Evolutionary conservation across 805 yeast species (phyloP).

Genomic region (Candida silvatica): DNA sequence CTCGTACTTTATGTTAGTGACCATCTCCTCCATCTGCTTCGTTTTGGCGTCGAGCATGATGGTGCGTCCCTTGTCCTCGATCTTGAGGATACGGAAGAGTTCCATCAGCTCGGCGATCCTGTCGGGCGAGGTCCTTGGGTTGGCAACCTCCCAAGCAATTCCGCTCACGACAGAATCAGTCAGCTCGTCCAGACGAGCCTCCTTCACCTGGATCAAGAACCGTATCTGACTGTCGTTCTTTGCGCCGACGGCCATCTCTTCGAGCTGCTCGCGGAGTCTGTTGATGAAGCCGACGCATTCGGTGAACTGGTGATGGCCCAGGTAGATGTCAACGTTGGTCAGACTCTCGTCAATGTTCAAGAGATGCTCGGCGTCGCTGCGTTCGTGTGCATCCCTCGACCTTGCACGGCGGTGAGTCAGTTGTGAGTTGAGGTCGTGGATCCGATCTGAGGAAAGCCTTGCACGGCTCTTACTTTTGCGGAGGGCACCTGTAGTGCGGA

Average conservation of each 20-base stretch:
- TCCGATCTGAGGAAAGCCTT: conserved; percentile 24
- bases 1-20: conserved; percentile 41
- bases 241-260: conserved; percentile 9
- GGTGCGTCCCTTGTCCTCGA: conserved; percentile 39
- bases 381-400: conserved; percentile 33
- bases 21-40: conserved; percentile 35
- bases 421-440: conserved; percentile 49
- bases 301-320: conserved; percentile 37
- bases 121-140: conserved; percentile 10
- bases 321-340: conserved; percentile 40
- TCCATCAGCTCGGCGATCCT: conserved; percentile 17
- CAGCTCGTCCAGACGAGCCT: conserved; percentile 18
- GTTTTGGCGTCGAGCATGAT: conserved; percentile 41
- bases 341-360: conserved; percentile 35
- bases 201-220: conserved; percentile 7
- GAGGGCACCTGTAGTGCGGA: conserved; percentile 30
- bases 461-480: conserved; percentile 36
- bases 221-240: conserved; percentile 10
- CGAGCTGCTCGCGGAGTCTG: conserved; percentile 16
- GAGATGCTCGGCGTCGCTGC: conserved; percentile 15
- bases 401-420: conserved; percentile 49
- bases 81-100: conserved; percentile 29
- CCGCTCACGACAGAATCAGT: conserved; percentile 12
- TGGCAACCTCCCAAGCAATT: conserved; percentile 16
- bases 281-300: conserved; percentile 30